Evolutionary conservation across 768 basidiomycete species (phyloP), one percentile per base, ranked within the genome.

Genomic region (Suillus americanus): DNA sequence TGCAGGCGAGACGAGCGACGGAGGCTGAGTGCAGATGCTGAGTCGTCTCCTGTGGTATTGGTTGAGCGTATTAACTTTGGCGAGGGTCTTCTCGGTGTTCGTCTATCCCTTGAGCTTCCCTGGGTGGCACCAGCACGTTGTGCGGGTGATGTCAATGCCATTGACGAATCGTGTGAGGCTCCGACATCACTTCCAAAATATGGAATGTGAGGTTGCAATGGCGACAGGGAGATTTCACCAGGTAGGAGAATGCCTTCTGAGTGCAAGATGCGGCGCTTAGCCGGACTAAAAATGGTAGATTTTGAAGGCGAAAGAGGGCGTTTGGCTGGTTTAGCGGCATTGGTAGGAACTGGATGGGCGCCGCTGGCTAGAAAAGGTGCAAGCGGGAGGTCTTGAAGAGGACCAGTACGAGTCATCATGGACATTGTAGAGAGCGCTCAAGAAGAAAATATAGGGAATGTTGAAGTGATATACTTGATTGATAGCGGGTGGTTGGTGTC

Each of bases 191-290:
- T 62, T 55, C 56, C 62, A 28, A 16, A 38, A 20, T 23, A 41
- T 28, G 62, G 37, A 41, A 30, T 40, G 18, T 59, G 57, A 20
- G 10, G 18, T 40, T 18, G 57, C 18, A 59, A 38, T 6, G 18
- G 20, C 18, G 28, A 59, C 18, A 13, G 37, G 37, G 41, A 23
- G 12, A 23, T 2, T 59, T 40, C 57, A 14, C 51, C 56, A 37
- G 81, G 75, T 38, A 78, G 74, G 50, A 79, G 75, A 9, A 84
- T 75, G 62, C 82, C 86, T 69, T 87, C 87, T 56, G 79, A 80
- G 68, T 78, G 79, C 66, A 90, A 79, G 57, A 90, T 83, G 62
- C 90, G 85, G 60, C 90, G 86, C 72, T 92, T 92, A 35, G 86
- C 80, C 25, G 90, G 88, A 68, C 85, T 89, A 70, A 82, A 82